Percentiles rank a stretch among this genome's conserved stretches.
Conservation (phyloP, 1,284 basidiomycete genomes). For the Blastosporella zonata region DNA sequence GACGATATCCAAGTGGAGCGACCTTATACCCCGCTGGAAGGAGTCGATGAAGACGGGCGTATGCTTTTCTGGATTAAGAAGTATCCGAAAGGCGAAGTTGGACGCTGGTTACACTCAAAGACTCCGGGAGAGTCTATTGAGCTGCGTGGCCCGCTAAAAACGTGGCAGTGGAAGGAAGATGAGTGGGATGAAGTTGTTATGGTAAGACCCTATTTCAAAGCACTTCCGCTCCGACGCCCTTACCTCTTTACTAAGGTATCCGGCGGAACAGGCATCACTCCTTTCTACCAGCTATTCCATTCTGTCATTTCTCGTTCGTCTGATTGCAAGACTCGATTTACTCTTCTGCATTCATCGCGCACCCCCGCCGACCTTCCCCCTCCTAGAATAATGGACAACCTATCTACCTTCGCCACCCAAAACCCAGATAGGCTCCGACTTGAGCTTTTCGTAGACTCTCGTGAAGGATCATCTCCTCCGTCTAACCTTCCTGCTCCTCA, state of each 20-base stretch:
- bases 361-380: constrained; percentile 66
- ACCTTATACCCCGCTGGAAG: constrained; percentile 77
- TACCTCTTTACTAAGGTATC: constrained; percentile 55
- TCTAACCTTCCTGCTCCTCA: constrained; percentile 26
- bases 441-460: constrained; percentile 58
- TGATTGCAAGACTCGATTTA: constrained; percentile 51
- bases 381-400: constrained; percentile 46
- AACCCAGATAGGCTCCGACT: constrained; percentile 56
- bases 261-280: constrained; percentile 81
- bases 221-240: not conserved
- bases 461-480: constrained; percentile 30
- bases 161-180: constrained; percentile 63
- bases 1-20: constrained; percentile 87
- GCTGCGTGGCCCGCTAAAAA: constrained; percentile 74
- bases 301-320: constrained; percentile 32
- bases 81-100: constrained; percentile 78
- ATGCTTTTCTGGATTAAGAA: constrained; percentile 77
- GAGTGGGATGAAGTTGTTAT: constrained; percentile 77
- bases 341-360: constrained; percentile 67
- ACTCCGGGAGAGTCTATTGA: constrained; percentile 64
- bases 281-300: constrained; percentile 70
- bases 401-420: constrained; percentile 43
- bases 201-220: constrained; percentile 39
- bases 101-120: constrained; percentile 77
- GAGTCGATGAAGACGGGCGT: constrained; percentile 58